Evolutionary conservation across 768 basidiomycete species (phyloP).

Genomic region (Podaxis mareebaensis): DNA sequence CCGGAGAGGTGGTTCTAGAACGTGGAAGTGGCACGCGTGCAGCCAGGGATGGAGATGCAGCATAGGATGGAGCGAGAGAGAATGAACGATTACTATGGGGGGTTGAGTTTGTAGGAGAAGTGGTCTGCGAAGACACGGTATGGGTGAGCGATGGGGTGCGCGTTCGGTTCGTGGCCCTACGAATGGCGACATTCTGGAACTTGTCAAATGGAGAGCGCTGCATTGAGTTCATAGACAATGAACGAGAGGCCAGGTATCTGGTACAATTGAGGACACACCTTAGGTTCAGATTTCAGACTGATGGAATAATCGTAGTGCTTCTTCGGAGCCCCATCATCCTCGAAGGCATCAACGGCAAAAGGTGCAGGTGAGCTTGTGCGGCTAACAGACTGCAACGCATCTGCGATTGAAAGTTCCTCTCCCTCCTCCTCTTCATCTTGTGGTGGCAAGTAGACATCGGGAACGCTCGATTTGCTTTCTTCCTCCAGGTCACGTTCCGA

Average conservation of each 20-base stretch:
- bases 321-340: constrained; percentile 41
- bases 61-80: constrained; percentile 34
- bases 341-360: constrained; percentile 30
- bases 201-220: constrained; percentile 65
- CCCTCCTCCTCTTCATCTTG: constrained; percentile 40
- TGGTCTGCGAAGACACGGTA: constrained; percentile 57
- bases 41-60: constrained; percentile 50
- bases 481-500: constrained; percentile 37
- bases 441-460: constrained; percentile 54
- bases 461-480: constrained; percentile 51
- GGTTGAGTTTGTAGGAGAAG: constrained; percentile 65
- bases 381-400: constrained; percentile 59
- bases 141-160: constrained; percentile 71
- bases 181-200: constrained; percentile 62
- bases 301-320: constrained; percentile 59
- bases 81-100: constrained; percentile 57
- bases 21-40: constrained; percentile 52
- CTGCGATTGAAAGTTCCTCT: constrained; percentile 50
- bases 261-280: constrained; percentile 37
- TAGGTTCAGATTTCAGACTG: constrained; percentile 60
- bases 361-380: constrained; percentile 53
- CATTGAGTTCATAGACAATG: not conserved
- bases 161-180: constrained; percentile 48
- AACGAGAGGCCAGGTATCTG: not conserved
- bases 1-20: constrained; percentile 52